Evolutionary conservation across 139 green algal species (phyloP).

Genomic region (Picochlorum sp.): DNA sequence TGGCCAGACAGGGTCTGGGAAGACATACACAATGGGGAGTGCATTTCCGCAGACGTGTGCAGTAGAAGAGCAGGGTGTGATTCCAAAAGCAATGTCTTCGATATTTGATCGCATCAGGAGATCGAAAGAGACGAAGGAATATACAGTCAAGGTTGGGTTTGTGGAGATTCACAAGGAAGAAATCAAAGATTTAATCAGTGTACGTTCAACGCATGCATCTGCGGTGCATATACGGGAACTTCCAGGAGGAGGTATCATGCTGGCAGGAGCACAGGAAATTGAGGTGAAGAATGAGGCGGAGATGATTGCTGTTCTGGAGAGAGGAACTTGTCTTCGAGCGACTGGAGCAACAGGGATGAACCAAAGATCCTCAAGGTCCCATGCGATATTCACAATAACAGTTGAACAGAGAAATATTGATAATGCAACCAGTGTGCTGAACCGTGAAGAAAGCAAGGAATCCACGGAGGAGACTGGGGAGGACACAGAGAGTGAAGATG

Average conservation of each 20-base stretch:
- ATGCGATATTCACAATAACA: slow-evolving; percentile 97
- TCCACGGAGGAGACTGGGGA: slow-evolving; percentile 24
- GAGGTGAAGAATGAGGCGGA: slow-evolving; percentile 68
- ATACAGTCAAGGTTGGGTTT: slow-evolving; percentile 75
- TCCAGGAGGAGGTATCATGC: slow-evolving; percentile 52
- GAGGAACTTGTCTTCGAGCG: slow-evolving; percentile 63
- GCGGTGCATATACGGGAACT: slow-evolving; percentile 69
- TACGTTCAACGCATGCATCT: neutral
- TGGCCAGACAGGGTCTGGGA: slow-evolving; percentile 60
- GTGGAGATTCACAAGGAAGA: slow-evolving; percentile 94
- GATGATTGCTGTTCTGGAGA: slow-evolving; percentile 71
- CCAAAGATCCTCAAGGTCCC: slow-evolving; percentile 64
- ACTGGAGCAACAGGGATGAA: slow-evolving; percentile 91
- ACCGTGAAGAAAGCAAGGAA: slow-evolving; percentile 32
- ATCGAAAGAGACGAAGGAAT: slow-evolving; percentile 37
- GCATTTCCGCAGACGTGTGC: slow-evolving; percentile 33
- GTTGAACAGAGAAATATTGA: slow-evolving; percentile 80
- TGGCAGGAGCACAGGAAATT: slow-evolving; percentile 67
- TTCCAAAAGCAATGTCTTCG: slow-evolving; percentile 65
- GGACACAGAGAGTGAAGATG: neutral
- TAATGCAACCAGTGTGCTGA: slow-evolving; percentile 7
- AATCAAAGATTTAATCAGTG: slow-evolving; percentile 70
- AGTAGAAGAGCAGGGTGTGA: slow-evolving; percentile 50
- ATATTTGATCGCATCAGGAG: slow-evolving; percentile 59
- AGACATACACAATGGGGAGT: slow-evolving; percentile 86